These are phyloP conservation scores for Chaetothyriales sp. DNA, from an alignment of 2,329 filamentous ascomycete genomes.

Conservation along the genomic window DNA sequence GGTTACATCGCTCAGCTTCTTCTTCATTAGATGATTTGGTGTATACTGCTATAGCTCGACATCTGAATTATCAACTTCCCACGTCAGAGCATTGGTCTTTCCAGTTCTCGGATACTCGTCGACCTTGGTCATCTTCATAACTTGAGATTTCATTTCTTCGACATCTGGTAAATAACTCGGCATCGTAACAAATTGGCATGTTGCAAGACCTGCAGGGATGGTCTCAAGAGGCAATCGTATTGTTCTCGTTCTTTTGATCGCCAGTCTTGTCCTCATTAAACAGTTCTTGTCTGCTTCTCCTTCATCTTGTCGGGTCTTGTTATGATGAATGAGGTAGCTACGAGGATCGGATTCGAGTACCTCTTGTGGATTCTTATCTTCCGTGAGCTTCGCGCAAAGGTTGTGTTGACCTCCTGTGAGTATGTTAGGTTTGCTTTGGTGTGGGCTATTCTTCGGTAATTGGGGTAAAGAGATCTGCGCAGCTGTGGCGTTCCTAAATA, in stretches of 20 bases:
- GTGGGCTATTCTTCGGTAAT: conserved; percentile 8
- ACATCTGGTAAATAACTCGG: not conserved
- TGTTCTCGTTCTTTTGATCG: not conserved
- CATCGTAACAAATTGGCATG: not conserved
- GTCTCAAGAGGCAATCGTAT: not conserved
- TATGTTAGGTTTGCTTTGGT: conserved; percentile 9
- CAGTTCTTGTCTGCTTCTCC: not conserved
- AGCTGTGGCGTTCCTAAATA: not conserved
- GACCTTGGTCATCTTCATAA: not conserved
- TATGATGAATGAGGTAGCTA: not conserved
- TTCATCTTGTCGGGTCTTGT: not conserved
- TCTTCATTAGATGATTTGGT: not conserved
- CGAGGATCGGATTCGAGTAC: not conserved
- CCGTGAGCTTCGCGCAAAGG: not conserved
- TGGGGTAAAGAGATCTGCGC: not conserved
- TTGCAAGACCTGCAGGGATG: not conserved
- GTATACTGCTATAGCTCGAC: not conserved
- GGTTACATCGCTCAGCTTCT: not conserved
- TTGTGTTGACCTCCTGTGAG: not conserved
- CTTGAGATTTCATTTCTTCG: not conserved
- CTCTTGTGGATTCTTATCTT: not conserved
- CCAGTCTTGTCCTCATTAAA: not conserved
- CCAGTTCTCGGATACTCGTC: not conserved
- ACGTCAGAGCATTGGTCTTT: not conserved
- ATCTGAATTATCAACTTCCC: not conserved